These are phyloP conservation scores for Strobilomyces dryophilus DNA, from an alignment of 768 basidiomycete species.

Conservation along the genomic window DNA sequence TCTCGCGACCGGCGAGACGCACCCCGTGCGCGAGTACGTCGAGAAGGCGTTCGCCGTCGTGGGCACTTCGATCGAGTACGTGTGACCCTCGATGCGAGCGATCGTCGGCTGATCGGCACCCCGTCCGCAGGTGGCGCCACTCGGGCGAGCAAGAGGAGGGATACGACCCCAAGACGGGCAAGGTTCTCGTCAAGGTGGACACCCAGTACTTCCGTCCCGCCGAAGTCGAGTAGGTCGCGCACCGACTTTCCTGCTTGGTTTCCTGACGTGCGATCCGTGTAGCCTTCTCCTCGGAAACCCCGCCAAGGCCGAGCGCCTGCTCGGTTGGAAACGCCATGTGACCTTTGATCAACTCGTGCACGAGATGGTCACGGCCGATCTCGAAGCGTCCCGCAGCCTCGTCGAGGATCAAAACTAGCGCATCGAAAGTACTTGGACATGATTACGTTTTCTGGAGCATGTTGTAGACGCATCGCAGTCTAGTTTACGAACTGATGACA, in stretches of 20 bases:
- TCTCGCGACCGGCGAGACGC: constrained; percentile 94
- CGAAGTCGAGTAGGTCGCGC: constrained; percentile 79
- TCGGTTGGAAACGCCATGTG: constrained; percentile 89
- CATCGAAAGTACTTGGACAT: neutral
- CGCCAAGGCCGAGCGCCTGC: constrained; percentile 79
- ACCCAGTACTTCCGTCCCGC: constrained; percentile 90
- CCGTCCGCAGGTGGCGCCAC: constrained; percentile 66
- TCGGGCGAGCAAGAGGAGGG: constrained; percentile 74
- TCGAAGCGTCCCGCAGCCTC: constrained; percentile 67
- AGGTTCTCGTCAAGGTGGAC: constrained; percentile 80
- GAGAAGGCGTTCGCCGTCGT: constrained; percentile 77
- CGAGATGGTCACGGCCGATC: constrained; percentile 88
- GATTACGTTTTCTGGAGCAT: neutral
- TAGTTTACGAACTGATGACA: constrained; percentile 2
- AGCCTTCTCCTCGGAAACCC: constrained; percentile 87
- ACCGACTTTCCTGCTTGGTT: neutral
- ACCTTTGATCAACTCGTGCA: constrained; percentile 80
- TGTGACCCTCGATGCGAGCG: neutral
- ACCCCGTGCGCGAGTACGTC: constrained; percentile 90
- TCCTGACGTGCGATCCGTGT: neutral
- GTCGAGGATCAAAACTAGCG: constrained; percentile 78
- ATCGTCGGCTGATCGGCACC: constrained; percentile 1
- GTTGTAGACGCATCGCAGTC: neutral
- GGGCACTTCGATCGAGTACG: constrained; percentile 63
- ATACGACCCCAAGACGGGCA: constrained; percentile 62